phyloP scores from a whole-genome alignment of 2,329 filamentous ascomycete species.

The Aureobasidium uvarum region DNA sequence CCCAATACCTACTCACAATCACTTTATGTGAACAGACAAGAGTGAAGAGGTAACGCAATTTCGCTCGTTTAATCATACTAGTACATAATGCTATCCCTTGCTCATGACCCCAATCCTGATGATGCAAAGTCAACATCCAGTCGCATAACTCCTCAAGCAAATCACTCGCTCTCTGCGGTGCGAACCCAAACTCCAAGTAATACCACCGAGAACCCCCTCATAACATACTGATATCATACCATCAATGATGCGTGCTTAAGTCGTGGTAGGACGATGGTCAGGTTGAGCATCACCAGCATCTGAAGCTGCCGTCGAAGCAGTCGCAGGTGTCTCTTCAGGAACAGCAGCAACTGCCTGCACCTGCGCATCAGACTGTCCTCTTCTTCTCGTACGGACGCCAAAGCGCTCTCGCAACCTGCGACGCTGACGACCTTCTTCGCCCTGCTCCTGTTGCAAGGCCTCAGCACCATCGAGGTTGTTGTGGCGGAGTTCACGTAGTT shows the following conservation, averaged over 20 bases:
- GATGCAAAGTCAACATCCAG: neutral
- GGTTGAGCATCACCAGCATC: neutral
- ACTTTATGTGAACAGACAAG: neutral
- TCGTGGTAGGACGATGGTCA: neutral
- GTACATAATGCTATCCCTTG: conserved; percentile 8
- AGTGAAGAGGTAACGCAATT: neutral
- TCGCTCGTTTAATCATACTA: conserved; percentile 10
- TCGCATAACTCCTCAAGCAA: neutral
- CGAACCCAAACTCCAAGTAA: neutral
- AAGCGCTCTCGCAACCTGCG: conserved; percentile 33
- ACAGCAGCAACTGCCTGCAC: neutral
- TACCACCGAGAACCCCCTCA: neutral
- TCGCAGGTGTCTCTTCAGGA: neutral
- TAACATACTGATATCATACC: neutral
- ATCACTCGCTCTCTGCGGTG: neutral
- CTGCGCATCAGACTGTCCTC: conserved; percentile 32
- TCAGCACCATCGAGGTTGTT: conserved; percentile 16
- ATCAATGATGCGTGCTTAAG: neutral
- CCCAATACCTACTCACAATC: no score
- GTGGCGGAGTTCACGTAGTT: conserved; percentile 33
- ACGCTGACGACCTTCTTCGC: conserved; percentile 31
- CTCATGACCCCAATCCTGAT: neutral
- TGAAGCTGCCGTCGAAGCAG: neutral
- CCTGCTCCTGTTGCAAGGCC: conserved; percentile 6
- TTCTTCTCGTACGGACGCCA: conserved; percentile 35